Base-by-base conservation (phyloP, 805 yeast species). In the Hanseniaspora guilliermondii region DNA sequence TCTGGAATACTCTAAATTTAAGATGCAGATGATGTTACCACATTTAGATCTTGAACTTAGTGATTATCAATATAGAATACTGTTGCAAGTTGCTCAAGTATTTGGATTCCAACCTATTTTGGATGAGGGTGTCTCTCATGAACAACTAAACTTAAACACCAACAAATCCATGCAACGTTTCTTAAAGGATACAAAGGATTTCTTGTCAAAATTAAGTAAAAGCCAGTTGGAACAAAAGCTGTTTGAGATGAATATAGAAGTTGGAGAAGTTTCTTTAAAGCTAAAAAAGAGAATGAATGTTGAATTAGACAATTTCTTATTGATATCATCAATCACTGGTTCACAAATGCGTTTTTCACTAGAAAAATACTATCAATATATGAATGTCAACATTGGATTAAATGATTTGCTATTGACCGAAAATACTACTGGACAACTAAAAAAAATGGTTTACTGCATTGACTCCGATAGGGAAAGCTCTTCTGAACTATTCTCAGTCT, bases 61-160 rank as follows among this genome's bases (percentile, higher is more conserved):
- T 60, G 97, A 93, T 64, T 84, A 81, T 61, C 96, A 94, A 65
- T 94, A 94, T 69, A 85, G 87, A 65, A 79, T 87, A 1, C 71
- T 93, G 62, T 82, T 93, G 91, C 79, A 81, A 56, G 70, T 91
- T 44, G 70, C 91, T 35, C 84, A 83, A 49, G 76, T 73, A 9
- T 52, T 52, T 44, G 55, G 55, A 12, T 52, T 52, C 21, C 55
- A 52, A 19, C 55, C 55, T 12, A 78, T 83, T 21, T 73, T 87
- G 11, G 97, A 96, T 1, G 62, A 63, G 30, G 55, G 30, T 3
- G 42, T 32, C 12, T 39, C 42, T 14, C 24, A 30, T 12, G 62
- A 58, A 14, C 57, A 55, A 12, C 19, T 49, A 17, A 32, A 50
- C 5, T 53, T 49, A 6, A 56, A 32, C 21, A 59, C 58, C 6